Base-by-base conservation (phyloP, 2,329 filamentous ascomycete species). In the Bipolaris victoriae region DNA sequence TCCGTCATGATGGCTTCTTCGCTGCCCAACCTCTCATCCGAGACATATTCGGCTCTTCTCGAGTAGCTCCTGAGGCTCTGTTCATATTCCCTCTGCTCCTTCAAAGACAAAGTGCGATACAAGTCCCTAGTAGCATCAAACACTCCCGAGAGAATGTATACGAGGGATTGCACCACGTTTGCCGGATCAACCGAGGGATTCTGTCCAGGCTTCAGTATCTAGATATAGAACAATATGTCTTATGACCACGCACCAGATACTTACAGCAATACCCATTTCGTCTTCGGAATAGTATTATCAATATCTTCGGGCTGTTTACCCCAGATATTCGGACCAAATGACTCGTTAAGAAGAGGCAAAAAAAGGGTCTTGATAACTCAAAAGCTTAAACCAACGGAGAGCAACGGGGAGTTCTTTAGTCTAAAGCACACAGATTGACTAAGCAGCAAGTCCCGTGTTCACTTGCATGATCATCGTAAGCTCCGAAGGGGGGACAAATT, bases 61-160 rank as follows among this genome's bases (percentile, higher is more conserved):
- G 68, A 68, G 4, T 69, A 74, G 16, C 68, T 62, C 33, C 67
- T 61, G 9, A 73, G 55, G 29, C 51, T 64, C 5, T 63, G 50
- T 49, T 75, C 70, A 55, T 71, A 66, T 31, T 75, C 74, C 45
- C 71, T 69, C 57, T 68, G 71, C 52, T 75, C 71, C 39, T 76
- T 76, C 7, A 55, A 57, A 15, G 57, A 63, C 37, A 76, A 60
- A 2, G 70, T 76, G 29, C 68, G 63, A 35, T 70, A 67, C 1
- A 76, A 57, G 58, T 76, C 74, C 48, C 65, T 64, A 4, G 73
- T 69, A 18, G 73, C 72, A 55, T 75, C 72, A 43, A 76, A 73
- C n/a, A 74, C 70, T 39, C 72, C 72, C 37, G 72, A 48, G 36
- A 76, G 54, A 7, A 66, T 69, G 51, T 71, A 68, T 2, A 74